Evolutionary conservation across 768 basidiomycete species (phyloP).

Genomic region (Lactarius pseudohatsudake): DNA sequence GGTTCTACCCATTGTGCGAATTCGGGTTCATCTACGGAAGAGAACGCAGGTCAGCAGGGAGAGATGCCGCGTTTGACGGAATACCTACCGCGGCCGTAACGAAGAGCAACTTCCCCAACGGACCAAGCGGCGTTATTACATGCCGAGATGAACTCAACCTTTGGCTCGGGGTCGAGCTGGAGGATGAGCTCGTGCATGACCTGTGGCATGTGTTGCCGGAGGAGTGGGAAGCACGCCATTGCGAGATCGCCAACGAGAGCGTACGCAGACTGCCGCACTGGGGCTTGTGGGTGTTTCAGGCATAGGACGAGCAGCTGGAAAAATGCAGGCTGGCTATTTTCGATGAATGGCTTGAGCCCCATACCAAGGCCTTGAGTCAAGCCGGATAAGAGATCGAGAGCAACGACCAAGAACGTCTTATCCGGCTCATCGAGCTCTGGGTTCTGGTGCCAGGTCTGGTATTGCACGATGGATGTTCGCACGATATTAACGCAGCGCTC

Average conservation of each 20-base stretch:
- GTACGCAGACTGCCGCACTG: slow-evolving; percentile 94
- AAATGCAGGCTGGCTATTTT: slow-evolving; percentile 68
- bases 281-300: slow-evolving; percentile 92
- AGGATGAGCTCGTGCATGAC: slow-evolving; percentile 88
- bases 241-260: slow-evolving; percentile 98
- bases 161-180: slow-evolving; percentile 92
- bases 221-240: slow-evolving; percentile 87
- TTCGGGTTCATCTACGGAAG: slow-evolving; percentile 64
- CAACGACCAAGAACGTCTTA: slow-evolving; percentile 95
- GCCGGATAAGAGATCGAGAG: slow-evolving; percentile 94
- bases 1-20: slow-evolving; percentile 92
- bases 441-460: slow-evolving; percentile 85
- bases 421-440: slow-evolving; percentile 94
- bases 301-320: slow-evolving; percentile 83
- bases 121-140: slow-evolving; percentile 99
- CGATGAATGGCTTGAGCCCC: slow-evolving; percentile 72
- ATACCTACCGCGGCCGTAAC: slow-evolving; percentile 74
- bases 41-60: slow-evolving; percentile 6
- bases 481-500: slow-evolving; percentile 88
- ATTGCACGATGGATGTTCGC: slow-evolving; percentile 76
- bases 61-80: slow-evolving; percentile 3
- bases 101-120: slow-evolving; percentile 96
- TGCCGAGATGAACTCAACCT: slow-evolving; percentile 91
- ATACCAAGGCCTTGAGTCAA: slow-evolving; percentile 91
- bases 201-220: slow-evolving; percentile 81